phyloP scores from a whole-genome alignment of 1,284 basidiomycete species.

The Termitomyces sp. region DNA sequence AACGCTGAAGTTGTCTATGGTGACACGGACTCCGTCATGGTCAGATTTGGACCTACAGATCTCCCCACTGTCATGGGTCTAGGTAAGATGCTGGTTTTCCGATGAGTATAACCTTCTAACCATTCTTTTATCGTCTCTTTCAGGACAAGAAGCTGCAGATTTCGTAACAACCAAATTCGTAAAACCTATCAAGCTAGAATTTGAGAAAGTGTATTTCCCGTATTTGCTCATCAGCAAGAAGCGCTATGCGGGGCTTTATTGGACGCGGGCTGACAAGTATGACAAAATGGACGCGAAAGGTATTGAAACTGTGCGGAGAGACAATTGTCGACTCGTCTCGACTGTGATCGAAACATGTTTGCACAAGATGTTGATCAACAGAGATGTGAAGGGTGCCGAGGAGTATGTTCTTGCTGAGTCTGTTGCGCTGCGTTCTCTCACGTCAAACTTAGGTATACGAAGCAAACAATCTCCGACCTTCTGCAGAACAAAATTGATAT shows the following conservation, averaged over 20 bases:
- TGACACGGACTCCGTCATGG: conserved; percentile 98
- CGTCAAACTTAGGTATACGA: conserved; percentile 66
- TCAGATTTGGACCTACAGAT: conserved; percentile 87
- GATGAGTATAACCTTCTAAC: neutral
- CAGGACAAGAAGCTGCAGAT: conserved; percentile 90
- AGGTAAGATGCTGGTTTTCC: conserved; percentile 44
- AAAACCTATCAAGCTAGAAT: conserved; percentile 94
- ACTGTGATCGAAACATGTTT: conserved; percentile 96
- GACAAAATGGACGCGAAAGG: conserved; percentile 99
- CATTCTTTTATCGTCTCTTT: neutral
- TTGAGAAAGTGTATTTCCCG: conserved; percentile 97
- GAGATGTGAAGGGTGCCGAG: conserved; percentile 89
- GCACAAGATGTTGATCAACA: conserved; percentile 93
- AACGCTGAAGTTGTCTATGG: conserved; percentile 94
- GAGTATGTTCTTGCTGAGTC: conserved; percentile 48
- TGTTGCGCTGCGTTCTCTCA: neutral
- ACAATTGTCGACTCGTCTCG: conserved; percentile 93
- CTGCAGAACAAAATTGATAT: conserved; percentile 95
- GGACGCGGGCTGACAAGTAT: conserved; percentile 89
- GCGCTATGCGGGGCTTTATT: conserved; percentile 93
- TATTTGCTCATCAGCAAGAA: conserved; percentile 97
- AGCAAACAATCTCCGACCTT: conserved; percentile 87
- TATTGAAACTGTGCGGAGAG: conserved; percentile 96
- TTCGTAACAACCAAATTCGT: conserved; percentile 90
- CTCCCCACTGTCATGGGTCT: conserved; percentile 82